Evolutionary conservation across 192 early-diverging fungal species (phyloP).

Genomic region (Obelidium mucronatum): DNA sequence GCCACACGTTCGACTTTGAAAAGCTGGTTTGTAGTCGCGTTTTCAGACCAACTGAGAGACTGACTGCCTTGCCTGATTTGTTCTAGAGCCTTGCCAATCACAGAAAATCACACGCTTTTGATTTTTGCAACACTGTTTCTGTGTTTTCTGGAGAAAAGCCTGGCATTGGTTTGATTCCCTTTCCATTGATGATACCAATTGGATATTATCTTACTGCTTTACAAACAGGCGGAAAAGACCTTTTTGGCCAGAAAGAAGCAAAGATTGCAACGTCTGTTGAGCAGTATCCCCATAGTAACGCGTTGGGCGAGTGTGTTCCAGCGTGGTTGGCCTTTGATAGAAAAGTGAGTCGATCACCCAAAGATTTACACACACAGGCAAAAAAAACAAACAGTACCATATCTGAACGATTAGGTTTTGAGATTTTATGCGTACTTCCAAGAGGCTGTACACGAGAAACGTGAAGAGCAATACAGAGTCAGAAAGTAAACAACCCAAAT

Average conservation of each 20-base stretch:
- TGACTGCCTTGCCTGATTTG: not conserved
- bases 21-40: slow-evolving; percentile 35
- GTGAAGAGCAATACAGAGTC: slow-evolving; percentile 67
- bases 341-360: slow-evolving; percentile 38
- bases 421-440: slow-evolving; percentile 70
- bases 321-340: slow-evolving; percentile 69
- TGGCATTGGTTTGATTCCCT: slow-evolving; percentile 59
- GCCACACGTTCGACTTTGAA: slow-evolving; percentile 52
- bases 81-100: slow-evolving; percentile 43
- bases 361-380: slow-evolving; percentile 1
- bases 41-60: not conserved
- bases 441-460: slow-evolving; percentile 62
- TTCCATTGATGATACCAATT: no score
- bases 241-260: slow-evolving; percentile 48
- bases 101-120: slow-evolving; percentile 67
- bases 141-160: slow-evolving; percentile 55
- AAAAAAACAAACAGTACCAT: not conserved
- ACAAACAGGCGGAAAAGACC: slow-evolving; percentile 48
- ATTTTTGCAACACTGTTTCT: slow-evolving; percentile 60
- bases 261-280: slow-evolving; percentile 61
- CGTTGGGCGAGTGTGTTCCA: slow-evolving; percentile 48
- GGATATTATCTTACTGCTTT: no score
- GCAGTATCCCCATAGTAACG: slow-evolving; percentile 50
- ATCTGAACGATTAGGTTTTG: slow-evolving; percentile 52
- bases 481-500: slow-evolving; percentile 50